Conservation (phyloP, 139 green algal species). For the Diplosphaera chodatii region DNA sequence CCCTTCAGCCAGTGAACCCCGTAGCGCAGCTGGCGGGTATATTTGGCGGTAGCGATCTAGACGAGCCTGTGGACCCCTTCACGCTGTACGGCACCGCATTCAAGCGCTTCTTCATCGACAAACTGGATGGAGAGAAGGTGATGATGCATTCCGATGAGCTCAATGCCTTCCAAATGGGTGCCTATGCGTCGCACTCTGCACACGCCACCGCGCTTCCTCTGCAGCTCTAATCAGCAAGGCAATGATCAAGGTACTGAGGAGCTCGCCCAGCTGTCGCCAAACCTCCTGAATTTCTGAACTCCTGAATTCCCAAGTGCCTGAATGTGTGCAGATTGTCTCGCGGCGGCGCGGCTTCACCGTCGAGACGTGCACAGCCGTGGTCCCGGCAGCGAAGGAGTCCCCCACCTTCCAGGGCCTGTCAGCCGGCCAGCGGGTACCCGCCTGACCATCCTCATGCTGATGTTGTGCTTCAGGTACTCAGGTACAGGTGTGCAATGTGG, state of each 20-base stretch:
- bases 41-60: constrained; percentile 14
- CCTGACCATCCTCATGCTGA: not conserved
- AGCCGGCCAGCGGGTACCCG: constrained; percentile 28
- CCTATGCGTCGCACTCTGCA: too few relatives aligned
- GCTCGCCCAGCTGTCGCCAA: too few relatives aligned
- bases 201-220: too few relatives aligned
- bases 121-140: constrained; percentile 41
- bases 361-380: constrained; percentile 22
- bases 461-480: too few relatives aligned
- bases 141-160: too few relatives aligned
- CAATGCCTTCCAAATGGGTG: too few relatives aligned
- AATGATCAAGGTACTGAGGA: too few relatives aligned
- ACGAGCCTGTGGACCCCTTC: constrained; percentile 35
- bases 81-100: constrained; percentile 42
- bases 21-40: constrained; percentile 19
- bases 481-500: too few relatives aligned
- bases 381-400: constrained; percentile 25
- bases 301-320: too few relatives aligned
- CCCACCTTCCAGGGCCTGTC: constrained; percentile 33
- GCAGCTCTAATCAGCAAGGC: too few relatives aligned
- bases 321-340: constrained; percentile 6
- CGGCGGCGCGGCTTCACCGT: constrained; percentile 39
- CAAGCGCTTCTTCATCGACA: constrained; percentile 45
- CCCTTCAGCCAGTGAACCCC: not conserved
- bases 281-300: too few relatives aligned